A percentile compares a stretch with the other conserved stretches of the same genome.
Conservation (phyloP, 2,329 filamentous ascomycete species). For the Fusarium nelsonii region DNA sequence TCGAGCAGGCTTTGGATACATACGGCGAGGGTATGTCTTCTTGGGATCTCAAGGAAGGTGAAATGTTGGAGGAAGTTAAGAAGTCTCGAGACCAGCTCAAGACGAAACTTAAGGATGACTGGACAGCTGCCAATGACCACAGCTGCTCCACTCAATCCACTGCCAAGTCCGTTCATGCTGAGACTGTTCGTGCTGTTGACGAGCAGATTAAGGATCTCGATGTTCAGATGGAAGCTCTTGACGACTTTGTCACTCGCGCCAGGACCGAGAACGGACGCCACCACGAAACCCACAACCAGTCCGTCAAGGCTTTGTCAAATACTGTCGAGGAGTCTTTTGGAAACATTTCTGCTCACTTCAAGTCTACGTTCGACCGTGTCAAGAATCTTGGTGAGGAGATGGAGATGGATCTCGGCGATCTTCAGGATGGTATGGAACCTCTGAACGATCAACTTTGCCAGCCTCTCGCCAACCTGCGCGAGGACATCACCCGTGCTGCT, state of each 20-base stretch:
- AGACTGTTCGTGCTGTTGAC: constrained; percentile 90
- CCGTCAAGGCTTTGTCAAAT: constrained; percentile 72
- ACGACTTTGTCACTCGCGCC: constrained; percentile 89
- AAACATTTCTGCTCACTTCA: constrained; percentile 77
- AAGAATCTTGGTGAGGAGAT: constrained; percentile 77
- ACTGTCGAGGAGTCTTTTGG: constrained; percentile 80
- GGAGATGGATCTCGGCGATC: constrained; percentile 67
- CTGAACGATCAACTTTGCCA: constrained; percentile 72
- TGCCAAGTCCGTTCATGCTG: constrained; percentile 88
- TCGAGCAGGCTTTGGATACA: constrained; percentile 73
- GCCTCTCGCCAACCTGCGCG: constrained; percentile 78
- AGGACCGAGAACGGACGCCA: constrained; percentile 83
- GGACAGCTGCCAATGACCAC: constrained; percentile 81
- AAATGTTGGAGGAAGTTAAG: constrained; percentile 77
- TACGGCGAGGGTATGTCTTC: constrained; percentile 79
- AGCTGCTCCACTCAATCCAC: constrained; percentile 86
- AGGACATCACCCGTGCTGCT: constrained; percentile 71
- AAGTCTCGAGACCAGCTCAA: constrained; percentile 83
- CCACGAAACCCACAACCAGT: constrained; percentile 75
- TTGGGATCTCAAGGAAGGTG: constrained; percentile 78
- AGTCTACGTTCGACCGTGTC: constrained; percentile 75
- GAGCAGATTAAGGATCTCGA: constrained; percentile 89
- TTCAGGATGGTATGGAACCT: constrained; percentile 72
- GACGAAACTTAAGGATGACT: constrained; percentile 86
- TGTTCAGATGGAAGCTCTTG: constrained; percentile 88